Conservation (phyloP, 2,329 filamentous ascomycete species). For the Fusarium mexicanum region DNA sequence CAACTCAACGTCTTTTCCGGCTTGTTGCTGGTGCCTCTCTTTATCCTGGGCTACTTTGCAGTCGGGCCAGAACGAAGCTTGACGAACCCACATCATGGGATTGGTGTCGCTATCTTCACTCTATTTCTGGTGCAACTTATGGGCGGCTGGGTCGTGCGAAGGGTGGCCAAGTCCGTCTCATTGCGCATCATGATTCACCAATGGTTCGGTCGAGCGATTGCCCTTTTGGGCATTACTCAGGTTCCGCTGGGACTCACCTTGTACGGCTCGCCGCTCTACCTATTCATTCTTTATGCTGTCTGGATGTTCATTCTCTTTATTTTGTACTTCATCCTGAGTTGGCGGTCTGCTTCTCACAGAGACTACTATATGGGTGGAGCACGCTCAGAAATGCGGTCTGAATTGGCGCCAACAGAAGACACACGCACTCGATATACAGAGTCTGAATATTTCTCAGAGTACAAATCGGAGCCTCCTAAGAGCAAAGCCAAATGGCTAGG, state of each 20-base stretch:
- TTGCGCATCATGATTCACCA: conserved; percentile 77
- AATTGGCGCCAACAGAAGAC: conserved; percentile 53
- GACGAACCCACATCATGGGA: conserved; percentile 86
- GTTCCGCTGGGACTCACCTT: conserved; percentile 89
- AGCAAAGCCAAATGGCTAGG: conserved; percentile 58
- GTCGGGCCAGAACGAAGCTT: conserved; percentile 77
- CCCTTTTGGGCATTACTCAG: conserved; percentile 85
- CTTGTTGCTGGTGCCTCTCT: conserved; percentile 73
- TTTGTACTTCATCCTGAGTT: conserved; percentile 83
- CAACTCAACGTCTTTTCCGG: conserved; percentile 78
- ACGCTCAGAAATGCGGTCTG: conserved; percentile 63
- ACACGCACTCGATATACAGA: conserved; percentile 53
- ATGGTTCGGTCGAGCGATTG: conserved; percentile 83
- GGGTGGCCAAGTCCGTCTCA: conserved; percentile 60
- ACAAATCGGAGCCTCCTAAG: conserved; percentile 45
- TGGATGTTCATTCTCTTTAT: conserved; percentile 79
- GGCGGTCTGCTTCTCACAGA: conserved; percentile 66
- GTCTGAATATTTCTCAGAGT: conserved; percentile 52
- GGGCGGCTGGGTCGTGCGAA: conserved; percentile 71
- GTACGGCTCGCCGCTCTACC: conserved; percentile 85
- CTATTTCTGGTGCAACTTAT: conserved; percentile 76
- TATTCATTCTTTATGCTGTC: conserved; percentile 87
- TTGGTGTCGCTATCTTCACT: conserved; percentile 81
- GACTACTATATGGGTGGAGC: conserved; percentile 66
- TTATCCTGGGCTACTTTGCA: conserved; percentile 80